These are phyloP conservation scores for Fusarium sp. DNA, from an alignment of 2,329 filamentous ascomycete genomes.

Conservation along the genomic window DNA sequence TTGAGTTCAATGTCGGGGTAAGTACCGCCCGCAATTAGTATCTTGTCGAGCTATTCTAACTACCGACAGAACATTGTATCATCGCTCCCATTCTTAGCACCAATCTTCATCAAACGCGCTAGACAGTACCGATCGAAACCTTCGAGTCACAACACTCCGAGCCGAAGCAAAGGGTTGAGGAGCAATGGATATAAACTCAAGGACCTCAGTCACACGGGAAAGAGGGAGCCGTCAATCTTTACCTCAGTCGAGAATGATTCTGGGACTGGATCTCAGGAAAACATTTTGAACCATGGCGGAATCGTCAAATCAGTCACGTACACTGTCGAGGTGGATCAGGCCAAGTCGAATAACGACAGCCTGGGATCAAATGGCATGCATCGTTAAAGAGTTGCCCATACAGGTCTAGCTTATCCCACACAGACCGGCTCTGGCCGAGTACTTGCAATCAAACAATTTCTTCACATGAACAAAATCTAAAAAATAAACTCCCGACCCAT, in stretches of 20 bases:
- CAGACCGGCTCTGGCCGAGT: not conserved
- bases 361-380: not conserved
- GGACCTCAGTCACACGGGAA: constrained; percentile 48
- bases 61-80: constrained; percentile 57
- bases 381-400: not conserved
- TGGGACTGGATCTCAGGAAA: constrained; percentile 52
- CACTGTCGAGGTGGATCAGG: constrained; percentile 52
- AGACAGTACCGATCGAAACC: constrained; percentile 55
- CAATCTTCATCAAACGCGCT: constrained; percentile 56
- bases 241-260: constrained; percentile 42
- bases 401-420: not conserved
- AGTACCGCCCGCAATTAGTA: constrained; percentile 24
- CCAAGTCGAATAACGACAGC: not conserved
- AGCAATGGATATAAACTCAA: constrained; percentile 54
- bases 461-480: not conserved
- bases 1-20: constrained; percentile 68
- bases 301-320: constrained; percentile 58
- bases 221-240: constrained; percentile 48
- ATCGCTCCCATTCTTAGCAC: constrained; percentile 58
- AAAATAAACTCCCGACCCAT: not conserved
- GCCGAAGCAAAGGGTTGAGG: constrained; percentile 42
- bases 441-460: not conserved
- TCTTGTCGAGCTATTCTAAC: not conserved
- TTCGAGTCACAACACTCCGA: constrained; percentile 47
- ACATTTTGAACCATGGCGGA: constrained; percentile 51